Evolutionary conservation across 2,329 filamentous ascomycete genomes (phyloP), one percentile per base, ranked within the genome.

Genomic region (Pseudomassariella vexata): DNA sequence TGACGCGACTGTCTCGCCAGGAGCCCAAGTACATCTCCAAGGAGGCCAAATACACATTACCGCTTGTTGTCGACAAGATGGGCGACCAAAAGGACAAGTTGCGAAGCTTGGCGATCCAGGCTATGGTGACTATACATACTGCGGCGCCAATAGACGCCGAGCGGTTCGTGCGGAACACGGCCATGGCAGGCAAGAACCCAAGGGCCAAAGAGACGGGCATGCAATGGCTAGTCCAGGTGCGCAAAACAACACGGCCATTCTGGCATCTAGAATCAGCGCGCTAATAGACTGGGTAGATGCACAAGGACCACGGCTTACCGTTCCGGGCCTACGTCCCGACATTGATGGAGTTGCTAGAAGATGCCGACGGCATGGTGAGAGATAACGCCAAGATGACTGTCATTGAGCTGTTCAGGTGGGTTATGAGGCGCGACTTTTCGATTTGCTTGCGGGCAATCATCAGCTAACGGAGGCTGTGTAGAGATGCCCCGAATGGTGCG

Each of bases 31-130:
- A 77, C 41, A 66, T 88, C 37, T 63, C 76, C 38, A 81, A 82
- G 43, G 73, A 94, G 55, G 79, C 80, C 3, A 71, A 74, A 30
- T 72, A 77, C 41, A 80, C 88, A 7, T 72, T 92, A 40, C 77
- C 85, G 4, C 58, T 89, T 27, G 70, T 95, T 33, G 65, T 88
- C 35, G 90, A 95, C 36, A 85, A 87, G 56, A 73, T 96, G 37
- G 88, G 87, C 37, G 90, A 95, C 55, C 76, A 77, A 43, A 90
- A 90, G 56, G 89, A 95, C 53, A 89, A 88, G 56, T 77, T 88
- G 46, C 79, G 89, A 48, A 63, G 70, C 19, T 70, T 89, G 37
- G 85, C 88, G 11, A 67, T 78, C 26, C 82, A 87, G 53, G 77
- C 84, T 12, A 74, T 95, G 37, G 73, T 73, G 19, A 92, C 92